Percentiles rank a stretch among this genome's conserved stretches.
Conservation (phyloP, 352 stramenopile genomes). For the Phytopythium cucurbitacearum region DNA sequence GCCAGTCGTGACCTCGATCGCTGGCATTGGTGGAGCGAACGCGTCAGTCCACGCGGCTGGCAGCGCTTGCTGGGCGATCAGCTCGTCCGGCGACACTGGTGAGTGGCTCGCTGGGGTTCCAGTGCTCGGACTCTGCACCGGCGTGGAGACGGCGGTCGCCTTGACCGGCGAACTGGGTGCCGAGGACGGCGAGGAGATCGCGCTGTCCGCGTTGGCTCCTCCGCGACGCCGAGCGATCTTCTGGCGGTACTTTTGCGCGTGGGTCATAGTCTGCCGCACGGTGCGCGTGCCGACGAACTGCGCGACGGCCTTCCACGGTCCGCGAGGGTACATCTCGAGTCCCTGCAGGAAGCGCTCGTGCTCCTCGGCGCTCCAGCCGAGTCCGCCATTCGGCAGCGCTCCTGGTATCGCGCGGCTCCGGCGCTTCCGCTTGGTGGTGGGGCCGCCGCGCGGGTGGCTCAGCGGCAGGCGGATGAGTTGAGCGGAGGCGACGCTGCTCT, state of each 20-base stretch:
- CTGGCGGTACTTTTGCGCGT: slow-evolving; percentile 72
- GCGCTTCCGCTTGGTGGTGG: not conserved
- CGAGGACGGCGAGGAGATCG: no score
- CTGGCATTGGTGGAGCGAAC: no score
- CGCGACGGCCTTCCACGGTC: slow-evolving; percentile 9
- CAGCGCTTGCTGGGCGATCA: no score
- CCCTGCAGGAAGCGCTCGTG: slow-evolving; percentile 8
- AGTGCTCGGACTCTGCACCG: no score
- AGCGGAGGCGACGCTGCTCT: not conserved
- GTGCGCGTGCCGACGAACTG: slow-evolving; percentile 40
- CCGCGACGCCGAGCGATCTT: slow-evolving; percentile 19
- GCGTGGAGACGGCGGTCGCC: no score
- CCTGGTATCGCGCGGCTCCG: not conserved
- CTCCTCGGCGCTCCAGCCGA: slow-evolving; percentile 7
- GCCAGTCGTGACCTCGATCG: no score
- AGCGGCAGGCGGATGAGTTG: slow-evolving; percentile 8
- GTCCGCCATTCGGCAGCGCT: not conserved
- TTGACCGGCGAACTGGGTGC: no score
- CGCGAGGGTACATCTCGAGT: slow-evolving; percentile 5
- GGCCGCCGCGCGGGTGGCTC: not conserved
- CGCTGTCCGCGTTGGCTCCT: no score
- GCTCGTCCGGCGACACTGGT: no score
- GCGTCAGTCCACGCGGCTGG: no score
- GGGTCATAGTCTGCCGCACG: slow-evolving; percentile 71
- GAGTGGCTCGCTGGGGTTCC: no score